A percentile compares a stretch with the other conserved stretches of the same genome.
phyloP scores from a whole-genome alignment of 306 rosid species.

The Cucurbita pepo region DNA sequence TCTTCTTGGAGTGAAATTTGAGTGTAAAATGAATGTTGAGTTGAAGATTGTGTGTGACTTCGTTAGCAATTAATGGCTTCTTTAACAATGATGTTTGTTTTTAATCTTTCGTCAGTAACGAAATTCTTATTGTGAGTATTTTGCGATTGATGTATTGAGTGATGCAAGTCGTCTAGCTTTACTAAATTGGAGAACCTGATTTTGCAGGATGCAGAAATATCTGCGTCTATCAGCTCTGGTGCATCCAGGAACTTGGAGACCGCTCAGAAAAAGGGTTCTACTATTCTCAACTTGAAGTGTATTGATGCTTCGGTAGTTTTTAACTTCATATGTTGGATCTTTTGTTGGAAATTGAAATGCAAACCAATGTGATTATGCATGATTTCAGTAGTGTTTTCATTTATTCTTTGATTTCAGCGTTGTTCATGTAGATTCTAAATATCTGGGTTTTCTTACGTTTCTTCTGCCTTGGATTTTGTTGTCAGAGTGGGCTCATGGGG shows the following conservation, averaged over 20 bases:
- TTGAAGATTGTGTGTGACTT: background rate
- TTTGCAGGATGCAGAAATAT: conserved; percentile 77
- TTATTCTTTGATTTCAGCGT: no score
- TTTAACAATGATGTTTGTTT: background rate
- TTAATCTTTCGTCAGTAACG: background rate
- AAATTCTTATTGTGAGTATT: background rate
- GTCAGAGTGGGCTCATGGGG: conserved; percentile 89
- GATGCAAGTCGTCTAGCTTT: background rate
- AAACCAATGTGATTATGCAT: background rate
- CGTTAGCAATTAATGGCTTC: background rate
- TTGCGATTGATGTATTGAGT: background rate
- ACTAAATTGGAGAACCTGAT: background rate
- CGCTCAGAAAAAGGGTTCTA: conserved; percentile 78
- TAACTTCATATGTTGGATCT: background rate
- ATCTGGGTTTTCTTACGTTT: conserved; percentile 8
- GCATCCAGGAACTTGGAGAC: conserved; percentile 62
- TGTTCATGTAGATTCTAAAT: background rate
- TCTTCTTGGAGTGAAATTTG: background rate
- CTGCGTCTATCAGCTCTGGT: conserved; percentile 68
- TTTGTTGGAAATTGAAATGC: conserved; percentile 1
- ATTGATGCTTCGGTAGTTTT: conserved; percentile 66
- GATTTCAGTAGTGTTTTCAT: background rate
- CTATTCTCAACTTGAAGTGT: conserved; percentile 83
- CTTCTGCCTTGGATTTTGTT: conserved; percentile 13
- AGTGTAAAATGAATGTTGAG: background rate